Conservation (phyloP, 73 alveolate genomes). For the Diophrys sp. region DNA sequence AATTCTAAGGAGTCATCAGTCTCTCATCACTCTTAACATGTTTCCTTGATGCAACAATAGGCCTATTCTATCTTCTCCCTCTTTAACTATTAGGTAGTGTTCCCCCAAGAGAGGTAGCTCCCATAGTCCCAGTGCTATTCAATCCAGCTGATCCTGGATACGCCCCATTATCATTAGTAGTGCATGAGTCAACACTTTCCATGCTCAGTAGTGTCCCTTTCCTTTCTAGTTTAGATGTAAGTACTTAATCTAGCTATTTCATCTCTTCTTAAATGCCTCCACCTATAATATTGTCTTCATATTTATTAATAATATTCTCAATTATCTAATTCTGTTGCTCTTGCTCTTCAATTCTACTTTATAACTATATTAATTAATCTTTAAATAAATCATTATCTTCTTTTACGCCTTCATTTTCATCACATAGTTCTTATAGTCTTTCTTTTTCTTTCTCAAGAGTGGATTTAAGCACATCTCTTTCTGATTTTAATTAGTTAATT, state of each 20-base stretch:
- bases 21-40: no score
- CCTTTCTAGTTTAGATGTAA: background rate
- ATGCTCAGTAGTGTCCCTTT: background rate
- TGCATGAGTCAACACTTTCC: background rate
- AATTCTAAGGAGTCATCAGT: no score
- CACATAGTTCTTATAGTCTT: background rate
- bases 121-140: no score
- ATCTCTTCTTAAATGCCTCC: background rate
- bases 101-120: background rate
- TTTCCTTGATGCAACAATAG: background rate
- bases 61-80: background rate
- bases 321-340: background rate
- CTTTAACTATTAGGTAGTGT: background rate
- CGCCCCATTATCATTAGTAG: background rate
- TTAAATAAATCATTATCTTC: slow-evolving; percentile 4
- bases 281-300: background rate
- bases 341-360: background rate
- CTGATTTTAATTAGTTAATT: background rate
- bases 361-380: background rate
- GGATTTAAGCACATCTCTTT: background rate
- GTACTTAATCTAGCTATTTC: background rate
- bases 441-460: background rate
- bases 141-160: no score
- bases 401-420: slow-evolving; percentile 1
- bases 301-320: background rate